A percentile compares a stretch with the other conserved stretches of the same genome.
Evolutionary conservation across 805 yeast species (phyloP).

Genomic region (Spathaspora arborariae): DNA sequence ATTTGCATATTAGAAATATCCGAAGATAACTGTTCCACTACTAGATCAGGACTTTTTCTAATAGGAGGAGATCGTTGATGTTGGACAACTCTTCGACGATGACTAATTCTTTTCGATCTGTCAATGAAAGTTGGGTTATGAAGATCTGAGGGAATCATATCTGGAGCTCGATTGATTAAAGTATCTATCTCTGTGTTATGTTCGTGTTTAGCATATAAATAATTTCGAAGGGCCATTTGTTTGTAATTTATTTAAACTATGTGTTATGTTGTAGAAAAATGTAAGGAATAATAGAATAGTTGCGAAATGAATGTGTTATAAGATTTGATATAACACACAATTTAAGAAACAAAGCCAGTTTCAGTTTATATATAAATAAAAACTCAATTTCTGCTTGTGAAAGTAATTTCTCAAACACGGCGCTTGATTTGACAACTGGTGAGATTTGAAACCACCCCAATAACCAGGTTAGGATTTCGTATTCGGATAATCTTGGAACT

Average conservation of each 20-base stretch:
- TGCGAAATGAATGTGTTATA: no score
- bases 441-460: no score
- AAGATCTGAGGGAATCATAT: background rate
- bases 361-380: no score
- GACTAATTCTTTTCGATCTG: background rate
- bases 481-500: no score
- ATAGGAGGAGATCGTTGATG: background rate
- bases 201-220: constrained; percentile 37
- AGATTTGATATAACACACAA: no score
- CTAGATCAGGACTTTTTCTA: background rate
- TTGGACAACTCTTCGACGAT: background rate
- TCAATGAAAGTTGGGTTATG: background rate
- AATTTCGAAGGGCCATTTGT: constrained; percentile 39
- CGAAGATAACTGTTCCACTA: background rate
- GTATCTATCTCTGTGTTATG: constrained; percentile 5
- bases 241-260: no score
- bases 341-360: no score
- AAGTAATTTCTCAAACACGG: no score
- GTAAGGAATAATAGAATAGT: no score
- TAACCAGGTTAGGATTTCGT: no score
- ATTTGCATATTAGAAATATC: background rate
- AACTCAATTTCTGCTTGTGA: no score
- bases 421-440: no score
- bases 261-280: background rate
- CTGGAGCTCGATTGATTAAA: constrained; percentile 4